Evolutionary conservation across 1,284 basidiomycete species (phyloP).

Genomic region (Earliella scabrosa): DNA sequence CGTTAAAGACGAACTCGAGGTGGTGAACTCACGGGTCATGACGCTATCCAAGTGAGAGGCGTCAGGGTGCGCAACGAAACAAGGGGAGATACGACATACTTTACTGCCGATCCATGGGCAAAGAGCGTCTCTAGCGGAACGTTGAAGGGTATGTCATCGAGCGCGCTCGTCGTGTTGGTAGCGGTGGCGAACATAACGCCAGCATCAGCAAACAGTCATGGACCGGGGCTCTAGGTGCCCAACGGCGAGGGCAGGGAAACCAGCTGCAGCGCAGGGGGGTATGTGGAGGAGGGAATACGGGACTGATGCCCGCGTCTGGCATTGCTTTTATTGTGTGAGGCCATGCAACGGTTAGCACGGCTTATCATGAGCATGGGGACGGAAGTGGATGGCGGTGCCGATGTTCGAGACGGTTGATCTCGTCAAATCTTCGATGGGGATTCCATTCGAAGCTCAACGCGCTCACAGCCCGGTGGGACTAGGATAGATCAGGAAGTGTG

Average conservation of each 20-base stretch:
- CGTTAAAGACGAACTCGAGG: background rate
- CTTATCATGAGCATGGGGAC: conserved; percentile 4
- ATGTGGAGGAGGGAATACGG: background rate
- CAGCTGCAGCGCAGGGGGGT: background rate
- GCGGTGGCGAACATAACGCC: conserved; percentile 28
- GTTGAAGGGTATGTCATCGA: conserved; percentile 24
- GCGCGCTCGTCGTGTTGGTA: background rate
- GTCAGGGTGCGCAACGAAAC: conserved; percentile 3
- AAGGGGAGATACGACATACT: conserved; percentile 26
- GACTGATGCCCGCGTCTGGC: background rate
- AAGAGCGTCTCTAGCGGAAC: conserved; percentile 29
- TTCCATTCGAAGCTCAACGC: conserved; percentile 17
- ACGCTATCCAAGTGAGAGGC: conserved; percentile 24
- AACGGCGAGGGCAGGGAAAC: background rate
- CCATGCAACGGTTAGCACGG: conserved; percentile 8
- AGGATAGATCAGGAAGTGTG: conserved; percentile 12
- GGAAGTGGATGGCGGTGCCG: conserved; percentile 14
- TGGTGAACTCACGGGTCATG: conserved; percentile 33
- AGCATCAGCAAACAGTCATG: conserved; percentile 22
- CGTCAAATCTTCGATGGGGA: background rate
- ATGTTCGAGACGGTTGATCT: conserved; percentile 7
- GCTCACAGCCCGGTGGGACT: conserved; percentile 11
- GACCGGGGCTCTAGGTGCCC: conserved; percentile 16
- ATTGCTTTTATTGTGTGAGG: conserved; percentile 23
- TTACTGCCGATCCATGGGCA: conserved; percentile 31